Conservation (phyloP, 371 early-diverging fungal genomes). For the Blakeslea trispora region DNA sequence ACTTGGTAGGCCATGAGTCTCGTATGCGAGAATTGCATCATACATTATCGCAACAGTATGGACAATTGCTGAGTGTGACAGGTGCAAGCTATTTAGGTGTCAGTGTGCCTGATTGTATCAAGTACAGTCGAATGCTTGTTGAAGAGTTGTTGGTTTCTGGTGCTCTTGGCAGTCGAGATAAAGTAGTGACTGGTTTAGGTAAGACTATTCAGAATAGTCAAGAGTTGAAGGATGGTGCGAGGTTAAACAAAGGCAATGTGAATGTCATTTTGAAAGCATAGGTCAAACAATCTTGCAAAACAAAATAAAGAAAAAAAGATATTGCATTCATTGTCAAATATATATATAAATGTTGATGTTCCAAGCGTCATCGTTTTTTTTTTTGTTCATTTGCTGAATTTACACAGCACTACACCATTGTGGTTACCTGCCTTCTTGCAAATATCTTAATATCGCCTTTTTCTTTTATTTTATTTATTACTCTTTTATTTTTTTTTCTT, state of each 20-base stretch:
- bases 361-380: too few relatives aligned
- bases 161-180: slow-evolving; percentile 38
- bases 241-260: slow-evolving; percentile 41
- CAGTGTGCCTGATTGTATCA: slow-evolving; percentile 86
- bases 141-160: slow-evolving; percentile 49
- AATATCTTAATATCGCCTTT: too few relatives aligned
- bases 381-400: too few relatives aligned
- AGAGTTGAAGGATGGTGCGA: slow-evolving; percentile 33
- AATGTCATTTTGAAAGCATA: slow-evolving; percentile 43
- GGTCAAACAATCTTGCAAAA: too few relatives aligned
- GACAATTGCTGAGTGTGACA: slow-evolving; percentile 66
- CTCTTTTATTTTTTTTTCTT: too few relatives aligned
- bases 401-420: too few relatives aligned
- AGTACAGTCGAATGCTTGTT: slow-evolving; percentile 69
- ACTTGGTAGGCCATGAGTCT: slow-evolving; percentile 78
- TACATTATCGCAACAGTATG: slow-evolving; percentile 38
- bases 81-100: slow-evolving; percentile 88
- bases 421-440: too few relatives aligned
- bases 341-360: too few relatives aligned
- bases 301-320: too few relatives aligned
- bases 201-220: slow-evolving; percentile 18
- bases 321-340: too few relatives aligned
- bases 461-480: too few relatives aligned
- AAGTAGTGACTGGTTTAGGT: slow-evolving; percentile 56
- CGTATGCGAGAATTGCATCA: slow-evolving; percentile 66